phyloP scores from a whole-genome alignment of 768 basidiomycete genomes.

The Amanita molliuscula region DNA sequence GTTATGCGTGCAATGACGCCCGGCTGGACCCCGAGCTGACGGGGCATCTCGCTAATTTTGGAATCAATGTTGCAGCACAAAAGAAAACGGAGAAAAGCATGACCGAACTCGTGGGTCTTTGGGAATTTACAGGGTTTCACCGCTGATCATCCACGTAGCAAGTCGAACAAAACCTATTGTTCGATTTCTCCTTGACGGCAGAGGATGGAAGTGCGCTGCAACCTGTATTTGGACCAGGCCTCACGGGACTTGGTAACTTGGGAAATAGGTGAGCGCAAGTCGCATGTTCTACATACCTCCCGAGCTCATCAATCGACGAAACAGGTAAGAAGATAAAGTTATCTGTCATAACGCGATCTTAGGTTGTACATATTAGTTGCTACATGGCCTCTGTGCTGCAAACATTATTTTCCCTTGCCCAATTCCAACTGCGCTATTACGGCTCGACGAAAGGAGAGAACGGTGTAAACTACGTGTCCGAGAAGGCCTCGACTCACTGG shows the following conservation, averaged over 20 bases:
- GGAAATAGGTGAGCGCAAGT: slow-evolving; percentile 41
- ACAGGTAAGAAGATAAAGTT: too few species aligned
- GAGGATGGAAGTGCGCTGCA: slow-evolving; percentile 83
- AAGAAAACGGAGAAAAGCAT: slow-evolving; percentile 94
- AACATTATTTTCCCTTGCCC: slow-evolving; percentile 68
- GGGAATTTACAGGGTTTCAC: not conserved
- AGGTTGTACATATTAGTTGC: slow-evolving; percentile 42
- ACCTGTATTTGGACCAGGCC: slow-evolving; percentile 79
- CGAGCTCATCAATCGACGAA: too few species aligned
- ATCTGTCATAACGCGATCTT: too few species aligned
- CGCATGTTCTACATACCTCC: too few species aligned
- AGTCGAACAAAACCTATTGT: slow-evolving; percentile 93
- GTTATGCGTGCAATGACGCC: slow-evolving; percentile 84
- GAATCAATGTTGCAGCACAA: slow-evolving; percentile 74
- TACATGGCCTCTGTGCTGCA: slow-evolving; percentile 97
- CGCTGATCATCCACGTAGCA: slow-evolving; percentile 35
- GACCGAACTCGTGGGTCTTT: slow-evolving; percentile 72
- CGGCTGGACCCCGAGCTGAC: slow-evolving; percentile 68
- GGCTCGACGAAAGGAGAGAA: slow-evolving; percentile 26
- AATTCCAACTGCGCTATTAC: slow-evolving; percentile 68
- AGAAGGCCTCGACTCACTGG: slow-evolving; percentile 42
- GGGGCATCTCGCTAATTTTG: slow-evolving; percentile 68
- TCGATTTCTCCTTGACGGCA: slow-evolving; percentile 85
- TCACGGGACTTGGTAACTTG: slow-evolving; percentile 86
- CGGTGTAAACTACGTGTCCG: too few species aligned